Conservation (phyloP, 352 stramenopile genomes). For the Phytopythium ostracodes region DNA sequence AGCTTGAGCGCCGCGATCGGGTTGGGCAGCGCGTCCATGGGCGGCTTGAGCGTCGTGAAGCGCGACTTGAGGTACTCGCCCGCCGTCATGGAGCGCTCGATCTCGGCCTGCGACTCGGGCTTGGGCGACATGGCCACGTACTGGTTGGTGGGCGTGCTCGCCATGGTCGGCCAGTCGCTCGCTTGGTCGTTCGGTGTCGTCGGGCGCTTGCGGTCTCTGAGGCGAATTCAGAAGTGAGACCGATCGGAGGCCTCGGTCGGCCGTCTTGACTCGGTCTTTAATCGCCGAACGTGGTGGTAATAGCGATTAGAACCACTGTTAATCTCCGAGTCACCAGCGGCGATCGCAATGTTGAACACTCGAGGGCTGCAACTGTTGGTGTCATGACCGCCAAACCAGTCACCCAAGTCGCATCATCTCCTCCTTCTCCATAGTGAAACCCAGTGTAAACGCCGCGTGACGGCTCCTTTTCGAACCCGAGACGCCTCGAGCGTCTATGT, state of each 20-base stretch:
- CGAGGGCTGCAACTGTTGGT: background rate
- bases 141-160: conserved; percentile 1
- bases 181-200: background rate
- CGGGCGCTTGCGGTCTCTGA: background rate
- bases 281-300: background rate
- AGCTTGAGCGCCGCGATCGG: conserved; percentile 19
- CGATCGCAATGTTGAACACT: conserved; percentile 2
- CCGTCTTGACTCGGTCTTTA: background rate
- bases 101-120: conserved; percentile 7
- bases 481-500: background rate
- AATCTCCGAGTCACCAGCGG: background rate
- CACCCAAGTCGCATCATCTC: background rate
- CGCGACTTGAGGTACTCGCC: conserved; percentile 31
- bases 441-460: background rate
- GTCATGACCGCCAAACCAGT: background rate
- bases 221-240: conserved; percentile 2
- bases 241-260: background rate
- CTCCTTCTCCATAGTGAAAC: background rate
- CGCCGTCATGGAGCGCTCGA: conserved; percentile 17
- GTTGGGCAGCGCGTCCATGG: conserved; percentile 21
- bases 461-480: background rate
- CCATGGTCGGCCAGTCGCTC: conserved; percentile 1
- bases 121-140: conserved; percentile 6
- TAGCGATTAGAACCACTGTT: background rate
- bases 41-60: conserved; percentile 33